Evolutionary conservation across 768 basidiomycete species (phyloP).

Genomic region (Kwoniella botswanensis): DNA sequence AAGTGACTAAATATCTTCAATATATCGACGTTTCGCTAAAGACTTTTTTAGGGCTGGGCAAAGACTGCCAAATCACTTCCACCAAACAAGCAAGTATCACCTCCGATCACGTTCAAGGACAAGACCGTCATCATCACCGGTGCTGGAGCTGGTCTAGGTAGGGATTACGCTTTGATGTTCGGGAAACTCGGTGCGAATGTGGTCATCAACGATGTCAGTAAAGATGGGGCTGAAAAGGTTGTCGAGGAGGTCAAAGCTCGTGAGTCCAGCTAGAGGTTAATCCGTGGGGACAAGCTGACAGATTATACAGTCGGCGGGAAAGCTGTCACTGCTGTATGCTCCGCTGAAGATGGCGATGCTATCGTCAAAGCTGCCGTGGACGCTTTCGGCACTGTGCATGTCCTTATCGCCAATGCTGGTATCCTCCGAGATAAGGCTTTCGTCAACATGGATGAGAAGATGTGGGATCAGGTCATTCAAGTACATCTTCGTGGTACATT

Average conservation of each 20-base stretch:
- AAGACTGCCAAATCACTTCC: slow-evolving; percentile 68
- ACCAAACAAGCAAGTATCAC: slow-evolving; percentile 71
- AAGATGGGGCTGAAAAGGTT: slow-evolving; percentile 79
- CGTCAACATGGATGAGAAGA: slow-evolving; percentile 80
- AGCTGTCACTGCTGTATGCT: slow-evolving; percentile 78
- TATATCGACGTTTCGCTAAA: background rate
- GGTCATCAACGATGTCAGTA: slow-evolving; percentile 91
- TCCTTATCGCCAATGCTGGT: slow-evolving; percentile 90
- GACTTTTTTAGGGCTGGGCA: slow-evolving; percentile 62
- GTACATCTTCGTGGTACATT: slow-evolving; percentile 90
- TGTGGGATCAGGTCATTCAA: slow-evolving; percentile 91
- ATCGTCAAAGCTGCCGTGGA: slow-evolving; percentile 87
- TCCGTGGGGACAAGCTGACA: background rate
- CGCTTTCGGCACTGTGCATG: slow-evolving; percentile 83
- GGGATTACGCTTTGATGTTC: slow-evolving; percentile 90
- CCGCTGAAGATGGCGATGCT: slow-evolving; percentile 87
- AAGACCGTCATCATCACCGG: slow-evolving; percentile 95
- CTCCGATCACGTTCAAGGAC: slow-evolving; percentile 78
- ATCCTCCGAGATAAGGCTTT: slow-evolving; percentile 94
- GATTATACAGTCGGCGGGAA: slow-evolving; percentile 77
- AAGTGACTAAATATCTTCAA: background rate
- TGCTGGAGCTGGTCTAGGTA: slow-evolving; percentile 90
- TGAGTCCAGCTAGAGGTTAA: slow-evolving; percentile 51
- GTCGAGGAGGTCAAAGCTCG: slow-evolving; percentile 85
- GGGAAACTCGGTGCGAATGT: slow-evolving; percentile 92